Conservation (phyloP, 768 basidiomycete species). For the Pleurotus ostreatus region DNA sequence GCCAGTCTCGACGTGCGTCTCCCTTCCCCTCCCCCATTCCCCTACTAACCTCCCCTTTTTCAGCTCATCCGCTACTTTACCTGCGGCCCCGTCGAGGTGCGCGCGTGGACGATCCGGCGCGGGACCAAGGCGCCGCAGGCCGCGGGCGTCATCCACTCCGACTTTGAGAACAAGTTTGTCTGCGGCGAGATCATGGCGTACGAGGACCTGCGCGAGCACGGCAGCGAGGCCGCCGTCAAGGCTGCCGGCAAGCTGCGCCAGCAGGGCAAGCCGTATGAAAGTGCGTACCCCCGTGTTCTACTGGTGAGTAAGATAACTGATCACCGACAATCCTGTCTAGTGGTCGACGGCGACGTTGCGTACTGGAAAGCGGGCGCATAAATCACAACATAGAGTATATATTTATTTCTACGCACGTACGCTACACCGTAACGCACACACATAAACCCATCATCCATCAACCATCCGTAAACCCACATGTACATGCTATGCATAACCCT, state of each 20-base stretch:
- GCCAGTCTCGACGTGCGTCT: conserved; percentile 70
- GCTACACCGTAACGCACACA: background rate
- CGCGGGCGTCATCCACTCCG: conserved; percentile 97
- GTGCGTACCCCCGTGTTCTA: conserved; percentile 37
- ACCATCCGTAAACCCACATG: no score
- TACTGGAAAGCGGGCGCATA: conserved; percentile 83
- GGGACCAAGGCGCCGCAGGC: conserved; percentile 96
- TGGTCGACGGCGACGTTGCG: conserved; percentile 87
- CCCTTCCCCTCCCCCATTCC: background rate
- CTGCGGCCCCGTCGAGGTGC: conserved; percentile 93
- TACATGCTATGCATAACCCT: no score
- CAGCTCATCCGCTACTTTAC: conserved; percentile 96
- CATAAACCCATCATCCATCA: background rate
- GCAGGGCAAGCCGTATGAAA: conserved; percentile 96
- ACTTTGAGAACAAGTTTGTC: conserved; percentile 97
- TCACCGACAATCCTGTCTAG: conserved; percentile 26
- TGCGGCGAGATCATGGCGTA: conserved; percentile 97
- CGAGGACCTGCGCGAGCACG: conserved; percentile 86
- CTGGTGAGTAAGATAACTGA: no score
- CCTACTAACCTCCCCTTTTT: background rate
- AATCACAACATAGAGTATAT: background rate
- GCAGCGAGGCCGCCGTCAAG: conserved; percentile 88
- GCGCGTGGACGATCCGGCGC: conserved; percentile 95
- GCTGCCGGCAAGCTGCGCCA: conserved; percentile 93
- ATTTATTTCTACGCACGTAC: background rate